Conservation (phyloP, 257 asterid genomes). For the Solanum arcanum region DNA sequence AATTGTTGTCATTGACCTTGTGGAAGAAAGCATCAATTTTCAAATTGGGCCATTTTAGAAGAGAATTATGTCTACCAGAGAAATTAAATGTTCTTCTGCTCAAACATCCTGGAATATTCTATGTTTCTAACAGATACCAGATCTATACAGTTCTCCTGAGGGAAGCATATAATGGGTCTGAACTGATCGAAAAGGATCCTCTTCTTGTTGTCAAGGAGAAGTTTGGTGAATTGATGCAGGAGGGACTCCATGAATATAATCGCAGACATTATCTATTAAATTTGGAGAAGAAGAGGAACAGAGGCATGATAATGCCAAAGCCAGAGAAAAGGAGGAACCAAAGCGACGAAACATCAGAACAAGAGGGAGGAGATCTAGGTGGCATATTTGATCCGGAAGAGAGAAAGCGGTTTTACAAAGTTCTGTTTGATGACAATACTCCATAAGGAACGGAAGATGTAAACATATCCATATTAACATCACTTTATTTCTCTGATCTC, state of each 20-base stretch:
- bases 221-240: slow-evolving; percentile 85
- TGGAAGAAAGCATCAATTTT: slow-evolving; percentile 73
- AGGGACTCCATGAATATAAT: slow-evolving; percentile 77
- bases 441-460: slow-evolving; percentile 9
- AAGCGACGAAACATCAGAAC: slow-evolving; percentile 7
- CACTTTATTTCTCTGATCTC: not conserved
- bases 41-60: slow-evolving; percentile 63
- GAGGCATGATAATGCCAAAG: slow-evolving; percentile 28
- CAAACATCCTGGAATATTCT: slow-evolving; percentile 65
- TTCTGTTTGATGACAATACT: slow-evolving; percentile 51
- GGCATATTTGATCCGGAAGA: slow-evolving; percentile 86
- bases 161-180: slow-evolving; percentile 65
- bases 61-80: slow-evolving; percentile 65
- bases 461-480: not conserved
- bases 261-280: slow-evolving; percentile 54
- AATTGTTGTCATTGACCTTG: slow-evolving; percentile 60
- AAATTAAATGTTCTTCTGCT: slow-evolving; percentile 62
- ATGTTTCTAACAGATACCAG: slow-evolving; percentile 4
- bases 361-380: slow-evolving; percentile 53
- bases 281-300: slow-evolving; percentile 60
- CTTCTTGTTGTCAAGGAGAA: slow-evolving; percentile 75
- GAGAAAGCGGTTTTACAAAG: slow-evolving; percentile 67
- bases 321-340: slow-evolving; percentile 16
- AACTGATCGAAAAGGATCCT: slow-evolving; percentile 71
- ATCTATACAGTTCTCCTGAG: slow-evolving; percentile 69